Evolutionary conservation across 2,329 filamentous ascomycete genomes (phyloP).

Genomic region (Diaporthe aspalathi): DNA sequence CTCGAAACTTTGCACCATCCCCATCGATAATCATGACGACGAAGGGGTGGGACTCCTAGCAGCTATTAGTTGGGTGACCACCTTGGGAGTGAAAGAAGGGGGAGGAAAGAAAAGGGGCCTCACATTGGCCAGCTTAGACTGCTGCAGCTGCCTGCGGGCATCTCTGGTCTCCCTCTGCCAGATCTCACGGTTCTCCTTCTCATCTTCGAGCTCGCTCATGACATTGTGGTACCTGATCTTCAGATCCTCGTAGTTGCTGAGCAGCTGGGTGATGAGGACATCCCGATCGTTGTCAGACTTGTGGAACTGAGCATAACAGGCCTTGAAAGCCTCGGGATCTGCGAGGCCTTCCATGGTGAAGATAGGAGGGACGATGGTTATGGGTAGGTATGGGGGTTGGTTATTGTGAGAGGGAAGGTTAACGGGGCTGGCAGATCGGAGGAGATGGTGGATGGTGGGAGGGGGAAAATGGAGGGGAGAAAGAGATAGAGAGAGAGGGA

Average conservation of each 20-base stretch:
- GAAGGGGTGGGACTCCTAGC: slow-evolving; percentile 49
- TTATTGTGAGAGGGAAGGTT: background rate
- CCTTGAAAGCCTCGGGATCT: slow-evolving; percentile 35
- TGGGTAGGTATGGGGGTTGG: too few species aligned
- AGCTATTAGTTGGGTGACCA: background rate
- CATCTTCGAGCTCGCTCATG: slow-evolving; percentile 29
- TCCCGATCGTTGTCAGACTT: slow-evolving; percentile 35
- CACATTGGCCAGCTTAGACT: slow-evolving; percentile 33
- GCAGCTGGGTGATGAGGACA: slow-evolving; percentile 31
- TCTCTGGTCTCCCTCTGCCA: slow-evolving; percentile 37
- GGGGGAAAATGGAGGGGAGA: background rate
- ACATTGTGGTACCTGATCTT: slow-evolving; percentile 12
- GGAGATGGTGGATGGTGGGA: background rate
- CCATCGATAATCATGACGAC: slow-evolving; percentile 51
- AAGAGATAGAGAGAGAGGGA: background rate
- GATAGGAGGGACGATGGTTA: background rate
- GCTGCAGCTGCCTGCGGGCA: slow-evolving; percentile 31
- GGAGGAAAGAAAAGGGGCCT: background rate
- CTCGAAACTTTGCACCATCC: slow-evolving; percentile 50
- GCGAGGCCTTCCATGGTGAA: slow-evolving; percentile 27
- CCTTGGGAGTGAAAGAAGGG: background rate
- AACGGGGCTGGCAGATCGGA: background rate
- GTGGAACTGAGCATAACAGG: slow-evolving; percentile 35
- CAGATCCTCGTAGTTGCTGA: slow-evolving; percentile 33
- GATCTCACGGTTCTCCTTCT: slow-evolving; percentile 35